A percentile compares a stretch with the other conserved stretches of the same genome.
These are phyloP conservation scores for Nadsonia commutata DNA, from an alignment of 1,139 yeast species.

Conservation along the genomic window DNA sequence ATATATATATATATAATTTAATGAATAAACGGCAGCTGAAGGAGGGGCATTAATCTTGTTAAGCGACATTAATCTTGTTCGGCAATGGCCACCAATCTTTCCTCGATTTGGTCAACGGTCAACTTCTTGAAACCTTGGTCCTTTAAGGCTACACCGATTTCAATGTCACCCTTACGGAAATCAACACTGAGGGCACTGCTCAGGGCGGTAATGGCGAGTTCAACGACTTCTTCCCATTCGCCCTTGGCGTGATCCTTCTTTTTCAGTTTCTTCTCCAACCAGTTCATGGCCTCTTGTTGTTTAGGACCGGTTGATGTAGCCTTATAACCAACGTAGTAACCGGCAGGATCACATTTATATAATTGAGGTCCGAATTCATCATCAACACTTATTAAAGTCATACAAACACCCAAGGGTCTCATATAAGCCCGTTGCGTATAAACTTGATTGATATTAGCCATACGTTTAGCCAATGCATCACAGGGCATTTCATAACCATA, in stretches of 20 bases:
- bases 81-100: constrained; percentile 82
- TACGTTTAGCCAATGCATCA: constrained; percentile 81
- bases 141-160: constrained; percentile 75
- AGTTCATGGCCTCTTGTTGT: constrained; percentile 88
- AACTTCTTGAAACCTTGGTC: constrained; percentile 43
- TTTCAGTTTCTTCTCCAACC: constrained; percentile 82
- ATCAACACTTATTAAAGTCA: constrained; percentile 78
- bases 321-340: constrained; percentile 80
- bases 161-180: constrained; percentile 83
- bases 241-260: constrained; percentile 61
- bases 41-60: too few relatives aligned
- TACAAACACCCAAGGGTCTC: constrained; percentile 93
- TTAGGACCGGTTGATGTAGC: constrained; percentile 96
- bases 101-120: constrained; percentile 80
- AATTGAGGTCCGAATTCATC: constrained; percentile 84
- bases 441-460: constrained; percentile 89
- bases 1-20: too few relatives aligned
- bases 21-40: too few relatives aligned
- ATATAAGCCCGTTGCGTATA: constrained; percentile 98
- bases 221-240: constrained; percentile 80
- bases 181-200: constrained; percentile 84
- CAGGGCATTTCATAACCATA: constrained; percentile 97
- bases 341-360: constrained; percentile 94
- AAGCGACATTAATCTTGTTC: constrained; percentile 86
- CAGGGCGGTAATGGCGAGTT: constrained; percentile 73